Percentiles rank a stretch among this genome's conserved stretches.
phyloP scores from a whole-genome alignment of 352 stramenopile species.

The Globisporangium recalcitrans region DNA sequence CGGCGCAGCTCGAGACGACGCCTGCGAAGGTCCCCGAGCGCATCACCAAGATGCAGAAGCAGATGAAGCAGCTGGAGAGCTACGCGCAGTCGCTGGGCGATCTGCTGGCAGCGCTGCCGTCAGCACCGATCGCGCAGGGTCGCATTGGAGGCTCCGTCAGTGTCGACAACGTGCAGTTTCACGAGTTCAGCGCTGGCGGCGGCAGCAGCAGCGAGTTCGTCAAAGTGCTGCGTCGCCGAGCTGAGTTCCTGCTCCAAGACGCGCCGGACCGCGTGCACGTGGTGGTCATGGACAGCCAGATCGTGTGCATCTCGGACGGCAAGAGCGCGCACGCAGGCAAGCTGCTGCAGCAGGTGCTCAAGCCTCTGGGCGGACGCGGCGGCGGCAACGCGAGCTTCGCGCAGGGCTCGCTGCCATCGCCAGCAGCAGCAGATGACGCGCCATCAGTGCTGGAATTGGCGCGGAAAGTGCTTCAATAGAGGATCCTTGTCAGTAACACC shows the following conservation, averaged over 20 bases:
- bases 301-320: slow-evolving; percentile 42
- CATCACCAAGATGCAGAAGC: slow-evolving; percentile 65
- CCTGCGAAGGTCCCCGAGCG: slow-evolving; percentile 56
- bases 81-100: slow-evolving; percentile 46
- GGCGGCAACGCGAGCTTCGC: slow-evolving; percentile 58
- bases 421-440: not conserved
- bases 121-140: slow-evolving; percentile 29
- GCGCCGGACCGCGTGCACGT: slow-evolving; percentile 32
- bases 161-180: slow-evolving; percentile 29
- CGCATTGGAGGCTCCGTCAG: slow-evolving; percentile 13
- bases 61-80: slow-evolving; percentile 59
- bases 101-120: slow-evolving; percentile 35
- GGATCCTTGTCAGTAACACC: not conserved
- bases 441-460: slow-evolving; percentile 22
- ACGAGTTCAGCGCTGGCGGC: slow-evolving; percentile 12
- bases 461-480: slow-evolving; percentile 16
- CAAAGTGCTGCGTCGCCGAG: slow-evolving; percentile 55
- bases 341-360: slow-evolving; percentile 46
- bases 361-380: slow-evolving; percentile 44
- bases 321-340: slow-evolving; percentile 47
- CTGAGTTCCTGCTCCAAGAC: slow-evolving; percentile 44
- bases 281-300: slow-evolving; percentile 40
- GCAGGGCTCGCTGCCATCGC: slow-evolving; percentile 51
- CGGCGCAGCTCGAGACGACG: slow-evolving; percentile 53
- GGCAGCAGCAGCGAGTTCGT: slow-evolving; percentile 28